Conservation (phyloP, 805 yeast species). For the Ogataea wickerhamii region DNA sequence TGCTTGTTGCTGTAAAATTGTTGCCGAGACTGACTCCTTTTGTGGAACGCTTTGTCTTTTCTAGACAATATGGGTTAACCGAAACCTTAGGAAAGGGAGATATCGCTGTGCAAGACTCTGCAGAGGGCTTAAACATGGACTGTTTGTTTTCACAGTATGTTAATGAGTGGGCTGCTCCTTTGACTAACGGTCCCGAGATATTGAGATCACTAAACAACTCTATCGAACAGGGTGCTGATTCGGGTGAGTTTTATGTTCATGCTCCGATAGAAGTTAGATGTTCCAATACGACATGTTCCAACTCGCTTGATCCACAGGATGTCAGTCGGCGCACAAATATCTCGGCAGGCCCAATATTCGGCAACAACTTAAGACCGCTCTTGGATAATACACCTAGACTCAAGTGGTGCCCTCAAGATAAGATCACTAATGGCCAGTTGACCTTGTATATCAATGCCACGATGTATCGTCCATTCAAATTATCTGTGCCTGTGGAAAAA, state of each 20-base stretch:
- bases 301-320: conserved; percentile 38
- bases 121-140: conserved; percentile 90
- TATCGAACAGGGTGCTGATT: conserved; percentile 55
- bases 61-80: conserved; percentile 74
- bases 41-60: conserved; percentile 81
- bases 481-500: conserved; percentile 64
- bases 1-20: conserved; percentile 75
- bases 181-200: conserved; percentile 70
- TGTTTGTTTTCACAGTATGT: conserved; percentile 92
- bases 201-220: conserved; percentile 59
- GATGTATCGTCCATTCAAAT: conserved; percentile 89
- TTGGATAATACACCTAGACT: conserved; percentile 76
- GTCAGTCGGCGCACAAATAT: conserved; percentile 45
- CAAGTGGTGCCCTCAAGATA: conserved; percentile 50
- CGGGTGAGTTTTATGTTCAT: conserved; percentile 75
- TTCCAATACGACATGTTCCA: conserved; percentile 69
- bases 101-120: conserved; percentile 71
- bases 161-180: conserved; percentile 96
- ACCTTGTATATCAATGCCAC: conserved; percentile 90
- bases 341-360: conserved; percentile 77
- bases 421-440: conserved; percentile 67
- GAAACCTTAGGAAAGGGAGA: conserved; percentile 60
- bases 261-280: conserved; percentile 95
- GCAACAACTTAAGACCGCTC: conserved; percentile 77
- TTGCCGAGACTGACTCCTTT: conserved; percentile 76